A percentile compares a stretch with the other conserved stretches of the same genome.
These are phyloP conservation scores for Starmerella apis DNA, from an alignment of 805 yeast genomes.

Conservation along the genomic window DNA sequence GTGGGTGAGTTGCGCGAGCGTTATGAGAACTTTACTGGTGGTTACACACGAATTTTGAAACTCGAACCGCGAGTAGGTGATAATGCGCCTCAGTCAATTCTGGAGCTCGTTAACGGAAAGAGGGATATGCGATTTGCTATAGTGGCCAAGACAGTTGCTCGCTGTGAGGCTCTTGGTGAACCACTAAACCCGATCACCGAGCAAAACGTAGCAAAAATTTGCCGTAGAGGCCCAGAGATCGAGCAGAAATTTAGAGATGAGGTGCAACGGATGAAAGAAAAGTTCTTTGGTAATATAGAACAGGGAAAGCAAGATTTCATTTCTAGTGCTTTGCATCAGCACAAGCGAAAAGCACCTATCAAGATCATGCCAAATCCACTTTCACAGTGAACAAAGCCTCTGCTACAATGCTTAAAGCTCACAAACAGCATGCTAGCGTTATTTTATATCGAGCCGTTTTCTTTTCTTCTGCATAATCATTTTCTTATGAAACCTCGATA, in stretches of 20 bases:
- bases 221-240: slow-evolving; percentile 41
- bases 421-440: background rate
- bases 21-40: slow-evolving; percentile 55
- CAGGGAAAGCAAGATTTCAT: slow-evolving; percentile 6
- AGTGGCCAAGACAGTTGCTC: slow-evolving; percentile 75
- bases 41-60: slow-evolving; percentile 74
- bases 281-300: slow-evolving; percentile 24
- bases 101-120: slow-evolving; percentile 73
- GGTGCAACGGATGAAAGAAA: slow-evolving; percentile 47
- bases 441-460: background rate
- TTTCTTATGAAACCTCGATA: too few species aligned
- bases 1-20: slow-evolving; percentile 54
- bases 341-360: slow-evolving; percentile 17
- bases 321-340: background rate
- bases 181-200: slow-evolving; percentile 45
- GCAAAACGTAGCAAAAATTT: slow-evolving; percentile 46
- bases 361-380: slow-evolving; percentile 16
- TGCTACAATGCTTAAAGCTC: background rate
- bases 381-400: background rate
- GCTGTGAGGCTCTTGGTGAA: slow-evolving; percentile 54
- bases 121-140: slow-evolving; percentile 66
- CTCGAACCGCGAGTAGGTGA: slow-evolving; percentile 84
- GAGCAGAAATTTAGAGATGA: slow-evolving; percentile 45
- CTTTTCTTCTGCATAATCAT: background rate
- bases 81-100: slow-evolving; percentile 75